These are phyloP conservation scores for Nicotiana rustica DNA, from an alignment of 305 asterid species.

Conservation along the genomic window DNA sequence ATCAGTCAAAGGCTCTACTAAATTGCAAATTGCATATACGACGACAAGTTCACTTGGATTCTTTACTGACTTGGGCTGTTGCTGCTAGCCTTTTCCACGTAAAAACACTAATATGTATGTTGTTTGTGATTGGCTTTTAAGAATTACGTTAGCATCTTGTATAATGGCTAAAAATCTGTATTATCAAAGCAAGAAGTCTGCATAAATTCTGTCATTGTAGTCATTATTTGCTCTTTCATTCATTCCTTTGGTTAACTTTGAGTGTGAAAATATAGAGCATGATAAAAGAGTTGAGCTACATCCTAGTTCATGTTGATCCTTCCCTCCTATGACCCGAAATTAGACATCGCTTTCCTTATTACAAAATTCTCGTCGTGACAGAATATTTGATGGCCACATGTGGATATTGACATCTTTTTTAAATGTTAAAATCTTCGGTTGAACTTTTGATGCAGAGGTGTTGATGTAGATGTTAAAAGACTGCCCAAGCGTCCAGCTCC, in stretches of 20 bases:
- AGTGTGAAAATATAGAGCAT: no score
- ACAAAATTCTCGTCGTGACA: background rate
- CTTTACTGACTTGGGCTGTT: background rate
- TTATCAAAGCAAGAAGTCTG: background rate
- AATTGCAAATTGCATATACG: background rate
- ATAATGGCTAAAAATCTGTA: background rate
- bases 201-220: background rate
- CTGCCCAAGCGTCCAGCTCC: constrained; percentile 95
- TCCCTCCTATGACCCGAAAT: background rate
- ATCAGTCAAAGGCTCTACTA: background rate
- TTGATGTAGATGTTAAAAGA: constrained; percentile 81
- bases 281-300: background rate
- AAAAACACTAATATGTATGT: background rate
- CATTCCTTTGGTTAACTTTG: background rate
- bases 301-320: background rate
- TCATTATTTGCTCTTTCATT: no score
- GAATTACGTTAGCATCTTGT: background rate
- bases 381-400: background rate
- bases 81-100: background rate
- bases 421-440: background rate
- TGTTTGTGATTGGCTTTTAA: background rate
- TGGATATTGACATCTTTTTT: background rate
- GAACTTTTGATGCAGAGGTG: constrained; percentile 67
- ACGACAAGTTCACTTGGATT: background rate
- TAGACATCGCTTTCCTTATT: background rate